These are phyloP conservation scores for Ormosia emarginata DNA, from an alignment of 306 rosid genomes.

Conservation along the genomic window DNA sequence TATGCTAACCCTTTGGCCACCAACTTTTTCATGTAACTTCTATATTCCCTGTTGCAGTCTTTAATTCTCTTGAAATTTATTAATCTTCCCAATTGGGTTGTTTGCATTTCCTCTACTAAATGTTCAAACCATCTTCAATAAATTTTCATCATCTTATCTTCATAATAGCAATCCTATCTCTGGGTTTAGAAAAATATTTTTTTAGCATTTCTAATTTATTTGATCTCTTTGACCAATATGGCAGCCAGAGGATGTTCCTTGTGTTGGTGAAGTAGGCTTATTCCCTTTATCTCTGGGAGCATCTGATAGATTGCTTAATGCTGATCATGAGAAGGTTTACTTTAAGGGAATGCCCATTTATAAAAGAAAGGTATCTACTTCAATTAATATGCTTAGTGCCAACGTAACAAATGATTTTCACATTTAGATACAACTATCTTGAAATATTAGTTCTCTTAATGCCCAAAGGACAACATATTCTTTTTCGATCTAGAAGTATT, in stretches of 20 bases:
- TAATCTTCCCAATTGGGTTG: background rate
- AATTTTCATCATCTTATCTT: background rate
- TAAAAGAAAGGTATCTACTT: slow-evolving; percentile 60
- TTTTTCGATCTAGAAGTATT: background rate
- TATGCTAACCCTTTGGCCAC: background rate
- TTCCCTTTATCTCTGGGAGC: slow-evolving; percentile 65
- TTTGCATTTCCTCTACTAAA: background rate
- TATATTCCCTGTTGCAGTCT: too few species aligned
- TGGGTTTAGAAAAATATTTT: background rate
- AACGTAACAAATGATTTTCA: too few species aligned
- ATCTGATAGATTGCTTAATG: slow-evolving; percentile 66
- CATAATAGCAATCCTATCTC: background rate
- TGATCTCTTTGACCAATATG: slow-evolving; percentile 28
- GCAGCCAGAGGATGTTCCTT: slow-evolving; percentile 71
- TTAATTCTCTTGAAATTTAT: background rate
- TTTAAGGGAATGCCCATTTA: slow-evolving; percentile 78
- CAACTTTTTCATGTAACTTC: background rate
- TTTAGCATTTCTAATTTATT: slow-evolving; percentile 1
- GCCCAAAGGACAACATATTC: background rate
- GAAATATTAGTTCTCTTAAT: slow-evolving; percentile 3
- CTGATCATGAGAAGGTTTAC: slow-evolving; percentile 70
- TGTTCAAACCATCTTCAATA: background rate
- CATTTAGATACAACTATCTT: background rate
- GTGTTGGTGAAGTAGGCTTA: slow-evolving; percentile 76
- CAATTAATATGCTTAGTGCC: background rate